These are phyloP conservation scores for Dysphania ambrosioides DNA, from an alignment of 148 eudicot genomes.

Conservation along the genomic window DNA sequence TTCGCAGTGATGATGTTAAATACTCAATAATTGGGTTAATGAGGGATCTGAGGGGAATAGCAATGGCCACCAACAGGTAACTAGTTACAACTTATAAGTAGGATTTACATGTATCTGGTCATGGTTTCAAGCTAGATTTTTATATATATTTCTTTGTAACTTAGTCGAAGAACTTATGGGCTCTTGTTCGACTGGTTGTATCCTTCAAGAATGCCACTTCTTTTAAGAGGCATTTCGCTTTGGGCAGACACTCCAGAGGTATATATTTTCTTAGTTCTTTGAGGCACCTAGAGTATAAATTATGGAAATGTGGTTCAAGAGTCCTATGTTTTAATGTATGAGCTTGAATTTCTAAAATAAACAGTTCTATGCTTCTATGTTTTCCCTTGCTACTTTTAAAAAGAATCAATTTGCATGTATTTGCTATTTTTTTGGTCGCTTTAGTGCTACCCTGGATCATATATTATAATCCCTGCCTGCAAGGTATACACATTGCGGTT, in stretches of 20 bases:
- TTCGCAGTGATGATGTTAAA: slow-evolving; percentile 74
- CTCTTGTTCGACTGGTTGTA: slow-evolving; percentile 95
- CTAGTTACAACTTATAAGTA: slow-evolving; percentile 13
- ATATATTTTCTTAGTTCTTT: slow-evolving; percentile 10
- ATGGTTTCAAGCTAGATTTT: not conserved
- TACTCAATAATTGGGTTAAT: slow-evolving; percentile 77
- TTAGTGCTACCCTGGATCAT: not conserved
- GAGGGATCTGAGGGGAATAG: slow-evolving; percentile 95
- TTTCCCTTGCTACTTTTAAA: not conserved
- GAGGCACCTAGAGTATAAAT: too few species aligned
- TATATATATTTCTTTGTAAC: slow-evolving; percentile 20
- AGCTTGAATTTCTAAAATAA: not conserved
- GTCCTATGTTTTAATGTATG: not conserved
- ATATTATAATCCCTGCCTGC: not conserved
- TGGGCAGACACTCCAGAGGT: slow-evolving; percentile 99
- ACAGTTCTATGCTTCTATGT: not conserved
- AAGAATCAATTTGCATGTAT: not conserved
- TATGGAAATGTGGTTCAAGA: too few species aligned
- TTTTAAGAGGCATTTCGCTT: slow-evolving; percentile 83
- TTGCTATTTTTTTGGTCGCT: not conserved
- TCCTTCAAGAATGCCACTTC: slow-evolving; percentile 85
- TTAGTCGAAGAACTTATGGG: slow-evolving; percentile 88
- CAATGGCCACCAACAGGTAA: slow-evolving; percentile 93
- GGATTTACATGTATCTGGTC: not conserved
- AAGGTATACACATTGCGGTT: too few species aligned